Conservation (phyloP, 2,329 filamentous ascomycete species). For the Arthrobotrys sphaeroides region DNA sequence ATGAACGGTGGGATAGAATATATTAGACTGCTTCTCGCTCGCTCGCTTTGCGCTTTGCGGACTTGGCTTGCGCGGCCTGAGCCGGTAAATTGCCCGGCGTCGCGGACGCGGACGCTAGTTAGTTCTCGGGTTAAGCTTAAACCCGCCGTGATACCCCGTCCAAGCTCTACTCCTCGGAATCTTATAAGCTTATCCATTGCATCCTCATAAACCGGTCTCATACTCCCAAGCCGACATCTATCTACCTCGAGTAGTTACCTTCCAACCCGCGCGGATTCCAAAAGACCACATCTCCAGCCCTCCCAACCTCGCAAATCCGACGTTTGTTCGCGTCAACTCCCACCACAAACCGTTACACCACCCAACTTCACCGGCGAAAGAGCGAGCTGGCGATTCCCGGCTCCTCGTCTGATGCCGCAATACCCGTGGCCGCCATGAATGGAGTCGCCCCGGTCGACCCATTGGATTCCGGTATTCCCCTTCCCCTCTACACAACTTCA, state of each 20-base stretch:
- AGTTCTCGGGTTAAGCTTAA: too few relatives aligned
- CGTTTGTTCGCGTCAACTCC: too few relatives aligned
- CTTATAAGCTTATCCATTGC: too few relatives aligned
- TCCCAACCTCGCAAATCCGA: too few relatives aligned
- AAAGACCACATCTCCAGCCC: neutral
- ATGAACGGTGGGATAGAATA: neutral
- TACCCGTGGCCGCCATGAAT: slow-evolving; percentile 54
- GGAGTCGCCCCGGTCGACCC: slow-evolving; percentile 53
- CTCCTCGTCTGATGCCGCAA: slow-evolving; percentile 53
- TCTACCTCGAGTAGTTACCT: neutral
- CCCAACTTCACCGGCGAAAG: neutral
- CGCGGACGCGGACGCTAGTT: too few relatives aligned
- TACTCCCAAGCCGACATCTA: too few relatives aligned
- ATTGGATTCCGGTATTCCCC: slow-evolving; percentile 49
- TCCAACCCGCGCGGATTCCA: neutral
- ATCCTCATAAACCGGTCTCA: too few relatives aligned
- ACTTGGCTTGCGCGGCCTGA: neutral
- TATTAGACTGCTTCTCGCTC: neutral
- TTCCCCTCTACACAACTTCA: neutral
- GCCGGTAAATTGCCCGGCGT: too few relatives aligned
- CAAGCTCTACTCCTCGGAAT: too few relatives aligned
- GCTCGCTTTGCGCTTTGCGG: neutral
- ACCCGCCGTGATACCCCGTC: too few relatives aligned
- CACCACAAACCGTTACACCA: too few relatives aligned
- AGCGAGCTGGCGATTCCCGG: slow-evolving; percentile 37